Conservation (phyloP, 2,329 filamentous ascomycete genomes). For the Metarhizium album region DNA sequence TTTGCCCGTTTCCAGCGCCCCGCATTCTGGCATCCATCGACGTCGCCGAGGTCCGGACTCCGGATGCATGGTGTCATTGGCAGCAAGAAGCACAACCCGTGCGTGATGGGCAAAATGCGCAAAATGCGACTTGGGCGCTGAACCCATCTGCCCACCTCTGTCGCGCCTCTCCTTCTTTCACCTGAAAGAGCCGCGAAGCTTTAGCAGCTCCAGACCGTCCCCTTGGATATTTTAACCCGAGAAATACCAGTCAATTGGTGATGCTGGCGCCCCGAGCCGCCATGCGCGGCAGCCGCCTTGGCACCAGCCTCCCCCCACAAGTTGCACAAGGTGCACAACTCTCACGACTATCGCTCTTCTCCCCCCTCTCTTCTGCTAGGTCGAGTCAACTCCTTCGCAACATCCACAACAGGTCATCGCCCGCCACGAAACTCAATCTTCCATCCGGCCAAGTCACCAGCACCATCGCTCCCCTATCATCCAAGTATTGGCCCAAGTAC, state of each 20-base stretch:
- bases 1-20: neutral
- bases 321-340: neutral
- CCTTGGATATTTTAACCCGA: neutral
- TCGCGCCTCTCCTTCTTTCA: no score
- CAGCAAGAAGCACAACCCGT: neutral
- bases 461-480: neutral
- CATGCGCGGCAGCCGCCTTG: neutral
- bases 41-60: neutral
- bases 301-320: no score
- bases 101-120: neutral
- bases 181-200: no score
- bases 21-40: neutral
- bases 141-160: no score
- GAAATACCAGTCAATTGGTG: neutral
- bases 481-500: constrained; percentile 8
- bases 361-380: no score
- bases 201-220: no score
- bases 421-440: neutral
- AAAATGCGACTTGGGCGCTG: neutral
- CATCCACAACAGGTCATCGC: neutral
- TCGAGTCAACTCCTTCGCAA: neutral
- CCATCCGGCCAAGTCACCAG: neutral
- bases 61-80: no score
- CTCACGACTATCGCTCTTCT: neutral
- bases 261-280: neutral